Conservation (phyloP, 768 basidiomycete species). For the Pholiota conissans region DNA sequence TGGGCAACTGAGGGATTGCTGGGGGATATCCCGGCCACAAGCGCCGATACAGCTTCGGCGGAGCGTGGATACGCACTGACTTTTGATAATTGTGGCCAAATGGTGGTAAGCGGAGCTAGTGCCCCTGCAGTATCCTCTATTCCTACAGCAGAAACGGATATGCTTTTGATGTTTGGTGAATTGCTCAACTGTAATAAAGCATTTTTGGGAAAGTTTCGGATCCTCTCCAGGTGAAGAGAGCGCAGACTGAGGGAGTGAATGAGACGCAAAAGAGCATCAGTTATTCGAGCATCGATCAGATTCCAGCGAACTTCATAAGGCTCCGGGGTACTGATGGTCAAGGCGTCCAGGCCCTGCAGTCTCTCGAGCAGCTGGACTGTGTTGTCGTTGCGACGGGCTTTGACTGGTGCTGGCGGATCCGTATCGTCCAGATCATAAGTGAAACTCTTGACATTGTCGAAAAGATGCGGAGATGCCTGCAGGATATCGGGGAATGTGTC, state of each 20-base stretch:
- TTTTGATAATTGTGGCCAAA: neutral
- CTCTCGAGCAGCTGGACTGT: neutral
- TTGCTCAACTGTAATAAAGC: neutral
- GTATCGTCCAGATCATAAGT: neutral
- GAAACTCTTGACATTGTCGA: neutral
- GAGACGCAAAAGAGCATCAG: neutral
- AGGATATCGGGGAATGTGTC: neutral
- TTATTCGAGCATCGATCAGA: neutral
- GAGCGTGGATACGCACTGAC: too few species aligned
- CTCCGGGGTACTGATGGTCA: neutral
- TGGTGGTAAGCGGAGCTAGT: too few species aligned
- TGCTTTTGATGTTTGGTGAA: neutral
- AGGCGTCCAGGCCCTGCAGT: neutral
- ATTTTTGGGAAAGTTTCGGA: neutral
- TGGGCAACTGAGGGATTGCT: neutral
- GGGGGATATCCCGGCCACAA: neutral
- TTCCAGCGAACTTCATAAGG: neutral
- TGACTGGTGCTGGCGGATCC: neutral
- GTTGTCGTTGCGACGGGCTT: neutral
- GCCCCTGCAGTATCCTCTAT: neutral
- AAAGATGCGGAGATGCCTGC: neutral
- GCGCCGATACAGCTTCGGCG: too few species aligned
- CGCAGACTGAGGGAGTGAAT: neutral
- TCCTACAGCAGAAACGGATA: neutral
- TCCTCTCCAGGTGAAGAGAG: neutral